Evolutionary conservation across 495 filamentous ascomycete genomes (phyloP).

Genomic region (Trichocladium antarcticum): DNA sequence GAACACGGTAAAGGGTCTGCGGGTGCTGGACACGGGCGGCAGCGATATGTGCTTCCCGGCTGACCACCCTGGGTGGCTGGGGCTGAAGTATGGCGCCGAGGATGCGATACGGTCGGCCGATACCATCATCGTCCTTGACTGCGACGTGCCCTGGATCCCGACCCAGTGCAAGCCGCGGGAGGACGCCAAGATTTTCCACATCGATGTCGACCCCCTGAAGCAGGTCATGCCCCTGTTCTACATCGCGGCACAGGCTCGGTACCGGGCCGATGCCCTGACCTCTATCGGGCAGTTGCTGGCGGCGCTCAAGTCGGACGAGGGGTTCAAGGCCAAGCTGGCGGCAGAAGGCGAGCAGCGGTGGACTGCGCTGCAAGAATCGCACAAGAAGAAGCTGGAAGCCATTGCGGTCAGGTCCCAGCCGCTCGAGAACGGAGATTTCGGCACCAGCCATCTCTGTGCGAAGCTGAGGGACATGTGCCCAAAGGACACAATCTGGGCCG

Average conservation of each 20-base stretch:
- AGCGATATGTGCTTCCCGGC: constrained; percentile 95
- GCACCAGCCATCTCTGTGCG: constrained; percentile 56
- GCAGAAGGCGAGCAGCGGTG: constrained; percentile 40
- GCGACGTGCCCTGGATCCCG: constrained; percentile 60
- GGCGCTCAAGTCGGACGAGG: constrained; percentile 39
- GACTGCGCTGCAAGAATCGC: constrained; percentile 45
- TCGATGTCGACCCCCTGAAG: constrained; percentile 81
- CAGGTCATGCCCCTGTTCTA: constrained; percentile 81
- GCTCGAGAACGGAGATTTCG: constrained; percentile 54
- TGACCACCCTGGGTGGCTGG: constrained; percentile 59
- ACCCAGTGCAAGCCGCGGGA: constrained; percentile 49
- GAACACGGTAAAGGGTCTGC: constrained; percentile 62
- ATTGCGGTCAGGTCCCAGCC: constrained; percentile 48
- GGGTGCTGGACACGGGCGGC: constrained; percentile 81
- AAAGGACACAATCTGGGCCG: constrained; percentile 65
- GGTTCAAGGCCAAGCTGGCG: constrained; percentile 35
- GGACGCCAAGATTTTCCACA: constrained; percentile 61
- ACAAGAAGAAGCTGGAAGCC: constrained; percentile 47
- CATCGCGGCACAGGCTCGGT: constrained; percentile 59
- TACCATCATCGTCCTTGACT: constrained; percentile 76
- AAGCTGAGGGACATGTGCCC: constrained; percentile 56
- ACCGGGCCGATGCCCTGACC: constrained; percentile 62
- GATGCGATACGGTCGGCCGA: constrained; percentile 66
- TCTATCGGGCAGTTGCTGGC: constrained; percentile 61
- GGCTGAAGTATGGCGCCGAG: constrained; percentile 66